phyloP scores from a whole-genome alignment of 2,329 filamentous ascomycete genomes.

The Penicillium sp. region DNA sequence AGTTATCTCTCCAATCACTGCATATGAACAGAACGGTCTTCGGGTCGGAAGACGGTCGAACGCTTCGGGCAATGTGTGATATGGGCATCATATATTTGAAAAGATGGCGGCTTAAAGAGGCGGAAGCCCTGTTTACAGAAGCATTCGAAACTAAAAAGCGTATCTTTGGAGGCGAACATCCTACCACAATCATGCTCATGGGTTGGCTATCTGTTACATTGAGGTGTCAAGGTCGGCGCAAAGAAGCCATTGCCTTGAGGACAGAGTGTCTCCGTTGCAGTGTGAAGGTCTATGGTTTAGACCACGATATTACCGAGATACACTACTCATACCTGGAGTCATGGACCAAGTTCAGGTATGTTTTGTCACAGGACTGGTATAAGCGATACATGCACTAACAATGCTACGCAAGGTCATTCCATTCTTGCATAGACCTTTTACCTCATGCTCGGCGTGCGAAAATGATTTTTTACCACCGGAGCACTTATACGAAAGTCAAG shows the following conservation, averaged over 20 bases:
- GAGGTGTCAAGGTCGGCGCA: neutral
- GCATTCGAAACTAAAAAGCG: neutral
- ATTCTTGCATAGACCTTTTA: neutral
- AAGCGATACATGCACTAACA: neutral
- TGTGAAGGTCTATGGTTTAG: neutral
- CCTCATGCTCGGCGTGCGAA: neutral
- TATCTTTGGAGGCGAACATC: neutral
- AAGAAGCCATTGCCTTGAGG: neutral
- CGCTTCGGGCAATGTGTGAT: neutral
- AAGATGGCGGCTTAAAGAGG: neutral
- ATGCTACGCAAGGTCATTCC: neutral
- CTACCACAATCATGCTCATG: neutral
- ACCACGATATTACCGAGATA: neutral
- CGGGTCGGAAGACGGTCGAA: neutral
- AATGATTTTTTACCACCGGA: neutral
- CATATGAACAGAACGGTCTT: neutral
- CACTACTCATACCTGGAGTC: neutral
- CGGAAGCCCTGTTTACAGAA: neutral
- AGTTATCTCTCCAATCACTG: neutral
- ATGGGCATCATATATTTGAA: neutral
- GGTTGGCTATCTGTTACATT: neutral
- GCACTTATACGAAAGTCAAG: neutral
- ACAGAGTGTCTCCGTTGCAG: neutral
- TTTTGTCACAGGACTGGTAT: neutral
- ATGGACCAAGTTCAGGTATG: conserved; percentile 3